Base-by-base conservation (phyloP, 371 early-diverging fungal species). In the Lichtheimia hyalospora region DNA sequence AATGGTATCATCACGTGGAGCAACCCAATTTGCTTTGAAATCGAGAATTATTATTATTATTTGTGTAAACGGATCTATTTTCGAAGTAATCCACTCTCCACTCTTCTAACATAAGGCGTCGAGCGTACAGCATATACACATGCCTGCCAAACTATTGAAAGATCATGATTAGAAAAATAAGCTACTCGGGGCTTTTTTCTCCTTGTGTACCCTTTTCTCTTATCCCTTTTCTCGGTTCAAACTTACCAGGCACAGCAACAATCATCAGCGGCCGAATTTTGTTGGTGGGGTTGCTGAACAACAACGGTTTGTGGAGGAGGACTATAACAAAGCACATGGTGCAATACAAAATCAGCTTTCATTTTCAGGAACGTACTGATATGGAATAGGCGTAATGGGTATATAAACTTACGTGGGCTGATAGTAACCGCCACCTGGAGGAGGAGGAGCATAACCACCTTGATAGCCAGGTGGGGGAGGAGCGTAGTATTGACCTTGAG, bases 191-290 rank as follows among this genome's bases (percentile, higher is more conserved):
- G 6, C 46, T 1, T 21, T 18, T 46, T 46, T 16, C 46, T 10
- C 5, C 6, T 2, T 21, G 21, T 21, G n/a, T 4, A 44, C 44
- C 44, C 44, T n/a, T 44, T 18, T 18, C 44, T 4, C 15, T 18
- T 43, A 44, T 46, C 46, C 46, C 46, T 46, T 46, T 46, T 46
- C 21, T 46, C 46, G 34, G 34, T 10, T 34, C 34, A 34, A 34
- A 34, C 51, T 53, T 62, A 67, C 67, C 67, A 67, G 16, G 58
- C 63, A 49, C 62, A 67, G 20, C 67, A 67, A 40, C 62, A 67
- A 24, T 52, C 61, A 41, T 54, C 52, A 8, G 63, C 58, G 7
- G 67, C 43, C 10, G 44, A 51, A 10, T 62, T 51, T 42, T 67
- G 58, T 23, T 61, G 63, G 5, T 40, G 61, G 18, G 43, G 67